A percentile compares a stretch with the other conserved stretches of the same genome.
phyloP scores from a whole-genome alignment of 2,329 filamentous ascomycete species.

The Gnomoniopsis sp. region DNA sequence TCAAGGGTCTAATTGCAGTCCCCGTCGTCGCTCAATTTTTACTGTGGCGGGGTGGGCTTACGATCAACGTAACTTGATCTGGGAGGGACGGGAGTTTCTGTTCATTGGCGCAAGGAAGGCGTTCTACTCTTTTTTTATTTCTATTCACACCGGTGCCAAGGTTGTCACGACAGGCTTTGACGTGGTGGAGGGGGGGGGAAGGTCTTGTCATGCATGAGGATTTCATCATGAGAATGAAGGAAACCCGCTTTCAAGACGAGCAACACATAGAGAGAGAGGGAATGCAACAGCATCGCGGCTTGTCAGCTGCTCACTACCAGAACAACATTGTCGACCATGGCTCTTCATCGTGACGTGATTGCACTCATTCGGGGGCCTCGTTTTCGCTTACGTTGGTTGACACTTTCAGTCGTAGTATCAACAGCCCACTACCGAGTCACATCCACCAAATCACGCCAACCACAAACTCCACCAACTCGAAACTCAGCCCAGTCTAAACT shows the following conservation, averaged over 20 bases:
- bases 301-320: not conserved
- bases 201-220: not conserved
- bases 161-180: constrained; percentile 2
- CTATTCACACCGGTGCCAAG: not conserved
- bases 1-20: not conserved
- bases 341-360: not conserved
- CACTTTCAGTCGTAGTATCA: not conserved
- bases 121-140: constrained; percentile 7
- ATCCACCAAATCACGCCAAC: no score
- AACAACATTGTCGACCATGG: not conserved
- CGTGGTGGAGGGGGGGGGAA: not conserved
- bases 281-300: not conserved
- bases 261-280: not conserved
- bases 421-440: no score
- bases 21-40: not conserved
- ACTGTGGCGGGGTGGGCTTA: not conserved
- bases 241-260: not conserved
- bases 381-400: not conserved
- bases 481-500: not conserved
- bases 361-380: not conserved
- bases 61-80: not conserved
- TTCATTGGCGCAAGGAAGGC: constrained; percentile 11
- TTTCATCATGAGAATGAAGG: not conserved
- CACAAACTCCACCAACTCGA: not conserved
- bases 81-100: not conserved